A percentile compares a stretch with the other conserved stretches of the same genome.
phyloP scores from a whole-genome alignment of 768 basidiomycete species.

The Rhodosporidiobolus sp. region DNA sequence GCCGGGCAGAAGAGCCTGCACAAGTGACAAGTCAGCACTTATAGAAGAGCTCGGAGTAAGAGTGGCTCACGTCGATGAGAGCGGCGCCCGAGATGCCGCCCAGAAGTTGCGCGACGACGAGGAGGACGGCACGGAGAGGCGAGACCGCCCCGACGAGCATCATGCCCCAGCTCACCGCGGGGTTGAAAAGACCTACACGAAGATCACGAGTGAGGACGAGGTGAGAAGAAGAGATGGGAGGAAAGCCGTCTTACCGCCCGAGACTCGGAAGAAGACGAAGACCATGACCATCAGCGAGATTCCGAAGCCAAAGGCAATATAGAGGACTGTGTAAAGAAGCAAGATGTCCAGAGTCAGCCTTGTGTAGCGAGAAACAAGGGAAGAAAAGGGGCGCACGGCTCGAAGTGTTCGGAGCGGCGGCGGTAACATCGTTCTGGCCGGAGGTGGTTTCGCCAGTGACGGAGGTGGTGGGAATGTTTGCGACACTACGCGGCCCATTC shows the following conservation, averaged over 20 bases:
- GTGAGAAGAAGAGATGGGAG: no score
- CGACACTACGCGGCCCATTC: not conserved
- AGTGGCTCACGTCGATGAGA: constrained; percentile 31
- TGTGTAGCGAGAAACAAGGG: no score
- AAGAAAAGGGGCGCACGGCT: no score
- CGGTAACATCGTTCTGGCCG: not conserved
- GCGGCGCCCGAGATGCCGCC: constrained; percentile 35
- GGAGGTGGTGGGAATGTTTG: not conserved
- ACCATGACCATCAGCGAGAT: constrained; percentile 1
- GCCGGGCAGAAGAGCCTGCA: constrained; percentile 27
- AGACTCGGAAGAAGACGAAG: constrained; percentile 1
- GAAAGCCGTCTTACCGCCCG: not conserved
- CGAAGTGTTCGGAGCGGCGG: not conserved
- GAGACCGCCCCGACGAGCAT: constrained; percentile 33
- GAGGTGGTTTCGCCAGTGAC: not conserved
- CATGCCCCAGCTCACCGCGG: constrained; percentile 31
- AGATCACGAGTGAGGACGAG: not conserved
- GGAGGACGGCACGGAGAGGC: constrained; percentile 23
- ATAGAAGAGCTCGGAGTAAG: no score
- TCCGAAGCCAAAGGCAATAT: not conserved
- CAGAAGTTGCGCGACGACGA: constrained; percentile 33
- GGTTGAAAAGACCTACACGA: not conserved
- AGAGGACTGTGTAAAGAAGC: not conserved
- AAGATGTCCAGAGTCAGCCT: no score
- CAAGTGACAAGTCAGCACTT: no score